These are phyloP conservation scores for Sugiyamaella boreocaroliniensis DNA, from an alignment of 805 yeast genomes.

Conservation along the genomic window DNA sequence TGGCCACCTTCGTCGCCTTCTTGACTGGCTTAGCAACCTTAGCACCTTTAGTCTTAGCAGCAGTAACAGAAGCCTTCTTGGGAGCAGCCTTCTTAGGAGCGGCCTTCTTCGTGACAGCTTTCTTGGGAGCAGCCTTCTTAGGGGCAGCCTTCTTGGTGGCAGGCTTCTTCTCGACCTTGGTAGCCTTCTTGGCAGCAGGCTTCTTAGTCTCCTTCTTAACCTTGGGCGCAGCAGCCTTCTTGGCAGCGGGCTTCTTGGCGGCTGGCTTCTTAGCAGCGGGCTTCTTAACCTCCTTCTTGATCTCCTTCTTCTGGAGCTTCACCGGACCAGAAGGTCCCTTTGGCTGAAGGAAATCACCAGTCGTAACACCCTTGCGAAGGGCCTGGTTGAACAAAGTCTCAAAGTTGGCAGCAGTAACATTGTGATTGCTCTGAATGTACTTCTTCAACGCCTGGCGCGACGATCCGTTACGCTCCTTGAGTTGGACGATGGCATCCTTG, in stretches of 20 bases:
- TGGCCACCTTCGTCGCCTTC: constrained; percentile 28
- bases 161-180: constrained; percentile 18
- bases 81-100: constrained; percentile 10
- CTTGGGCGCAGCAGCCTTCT: constrained; percentile 17
- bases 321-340: constrained; percentile 88
- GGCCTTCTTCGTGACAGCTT: constrained; percentile 20
- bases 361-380: constrained; percentile 69
- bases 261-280: constrained; percentile 19
- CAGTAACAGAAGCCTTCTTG: constrained; percentile 15
- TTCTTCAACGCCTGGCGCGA: constrained; percentile 86
- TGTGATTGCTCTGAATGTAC: constrained; percentile 59
- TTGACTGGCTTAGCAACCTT: constrained; percentile 25
- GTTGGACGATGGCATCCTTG: constrained; percentile 57
- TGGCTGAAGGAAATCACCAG: constrained; percentile 75
- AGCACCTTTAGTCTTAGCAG: constrained; percentile 19
- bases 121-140: constrained; percentile 29
- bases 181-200: constrained; percentile 23
- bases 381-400: constrained; percentile 72
- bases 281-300: constrained; percentile 31
- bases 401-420: constrained; percentile 55
- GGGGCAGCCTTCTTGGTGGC: constrained; percentile 23
- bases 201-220: constrained; percentile 25
- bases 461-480: constrained; percentile 71
- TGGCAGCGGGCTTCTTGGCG: constrained; percentile 21
- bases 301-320: constrained; percentile 49